Base-by-base conservation (phyloP, 2,329 filamentous ascomycete species). In the Calonectria pseudoturangicola region DNA sequence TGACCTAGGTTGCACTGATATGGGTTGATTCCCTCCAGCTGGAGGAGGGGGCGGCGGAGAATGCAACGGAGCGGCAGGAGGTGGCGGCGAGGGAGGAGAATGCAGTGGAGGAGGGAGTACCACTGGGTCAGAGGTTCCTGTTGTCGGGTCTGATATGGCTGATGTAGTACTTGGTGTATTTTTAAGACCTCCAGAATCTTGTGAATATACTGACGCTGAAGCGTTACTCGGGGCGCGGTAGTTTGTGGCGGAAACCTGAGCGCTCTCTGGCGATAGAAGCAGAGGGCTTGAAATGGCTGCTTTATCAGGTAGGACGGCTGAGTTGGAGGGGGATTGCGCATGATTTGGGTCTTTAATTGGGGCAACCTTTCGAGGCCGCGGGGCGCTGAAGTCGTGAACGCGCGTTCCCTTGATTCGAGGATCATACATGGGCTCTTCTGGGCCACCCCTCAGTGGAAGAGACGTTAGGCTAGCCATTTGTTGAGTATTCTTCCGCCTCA, bases 301-400 rank as follows among this genome's bases (percentile, higher is more conserved):
- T 41, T 69, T 77, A 8, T 72, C 73, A 56, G 69, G 75, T 48
- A 71, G 68, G 33, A 68, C 75, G 66, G 67, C 75, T 41, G 72
- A 74, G 15, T 73, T 45, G 36, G 75, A 70, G 21, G 64, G 76
- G 39, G 54, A 68, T 67, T 27, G 41, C 69, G 66, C 72, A 70
- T 75, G 74, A 27, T 45, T 21, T 28, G 64, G 73, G 56, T 75
- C 74, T 30, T 74, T 79, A 10, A 39, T 75, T 21, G 72, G 73
- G 3, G 36, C 60, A 25, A 72, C 75, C 47, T 74, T 87, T 73
- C 85, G 87, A 28, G 86, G 87, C 63, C 90, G 85, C 1, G 91
- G 91, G 0, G 89, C 90, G 78, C 91, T 93, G 77, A 92, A 93
- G 81, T 92, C 92, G 79, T 93, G 92, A 63, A 93, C 88, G 58